Conservation (phyloP, 2,329 filamentous ascomycete genomes). For the Clarireedia homoeocarpa region DNA sequence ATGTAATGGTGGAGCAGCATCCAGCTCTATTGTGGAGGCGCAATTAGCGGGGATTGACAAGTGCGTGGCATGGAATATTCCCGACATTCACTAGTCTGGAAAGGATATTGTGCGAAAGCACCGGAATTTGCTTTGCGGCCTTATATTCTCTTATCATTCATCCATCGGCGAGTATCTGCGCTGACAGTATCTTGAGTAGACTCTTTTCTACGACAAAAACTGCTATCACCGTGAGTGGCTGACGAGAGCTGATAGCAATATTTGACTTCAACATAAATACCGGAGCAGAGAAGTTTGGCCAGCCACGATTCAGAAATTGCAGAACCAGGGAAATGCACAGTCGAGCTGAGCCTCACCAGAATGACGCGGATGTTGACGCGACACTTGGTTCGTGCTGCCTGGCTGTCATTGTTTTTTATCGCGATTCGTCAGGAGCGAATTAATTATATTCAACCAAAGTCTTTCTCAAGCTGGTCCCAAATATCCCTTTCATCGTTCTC, state of each 20-base stretch:
- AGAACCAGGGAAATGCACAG: background rate
- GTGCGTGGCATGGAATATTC: background rate
- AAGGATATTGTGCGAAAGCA: background rate
- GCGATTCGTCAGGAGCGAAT: background rate
- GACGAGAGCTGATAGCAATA: background rate
- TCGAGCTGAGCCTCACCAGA: too few species aligned
- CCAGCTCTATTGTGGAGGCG: background rate
- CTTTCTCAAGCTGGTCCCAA: conserved; percentile 37
- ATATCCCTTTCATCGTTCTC: conserved; percentile 27
- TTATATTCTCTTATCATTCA: too few species aligned
- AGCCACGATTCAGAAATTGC: background rate
- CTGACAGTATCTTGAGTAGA: too few species aligned
- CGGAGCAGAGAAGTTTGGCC: background rate
- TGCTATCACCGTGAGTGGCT: too few species aligned
- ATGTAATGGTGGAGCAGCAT: background rate
- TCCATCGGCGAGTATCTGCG: too few species aligned
- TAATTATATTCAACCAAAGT: conserved; percentile 27
- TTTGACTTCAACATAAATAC: background rate
- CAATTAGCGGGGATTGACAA: background rate
- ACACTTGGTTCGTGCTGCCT: background rate
- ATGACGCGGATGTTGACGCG: too few species aligned
- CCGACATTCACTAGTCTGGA: background rate
- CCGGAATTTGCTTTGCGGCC: background rate
- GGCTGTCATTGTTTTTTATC: background rate
- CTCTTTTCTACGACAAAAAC: too few species aligned